Evolutionary conservation across 192 early-diverging fungal genomes (phyloP).

Genomic region (Glomus cerebriforme): DNA sequence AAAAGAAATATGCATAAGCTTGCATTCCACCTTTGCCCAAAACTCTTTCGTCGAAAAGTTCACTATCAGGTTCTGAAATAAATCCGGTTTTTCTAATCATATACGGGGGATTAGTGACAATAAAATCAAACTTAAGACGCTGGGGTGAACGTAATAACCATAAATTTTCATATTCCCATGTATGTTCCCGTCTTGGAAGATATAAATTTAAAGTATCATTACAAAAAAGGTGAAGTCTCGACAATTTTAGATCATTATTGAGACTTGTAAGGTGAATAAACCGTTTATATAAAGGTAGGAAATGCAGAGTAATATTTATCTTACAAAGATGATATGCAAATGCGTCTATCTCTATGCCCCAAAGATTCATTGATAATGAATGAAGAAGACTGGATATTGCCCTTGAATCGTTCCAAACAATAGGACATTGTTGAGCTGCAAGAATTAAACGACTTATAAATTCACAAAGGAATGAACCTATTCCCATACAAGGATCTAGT

Average conservation of each 20-base stretch:
- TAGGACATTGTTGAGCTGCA: conserved; percentile 30
- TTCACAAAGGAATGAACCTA: conserved; percentile 55
- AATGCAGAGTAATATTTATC: conserved; percentile 50
- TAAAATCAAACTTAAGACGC: conserved; percentile 52
- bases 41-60: conserved; percentile 51
- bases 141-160: conserved; percentile 41
- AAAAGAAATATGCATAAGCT: conserved; percentile 62
- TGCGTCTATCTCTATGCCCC: conserved; percentile 61
- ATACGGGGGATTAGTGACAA: conserved; percentile 65
- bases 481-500: conserved; percentile 61
- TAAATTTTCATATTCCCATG: conserved; percentile 50
- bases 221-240: conserved; percentile 49
- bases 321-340: conserved; percentile 54
- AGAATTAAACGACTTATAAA: conserved; percentile 45
- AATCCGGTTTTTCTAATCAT: conserved; percentile 62
- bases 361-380: conserved; percentile 47
- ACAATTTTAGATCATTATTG: conserved; percentile 25
- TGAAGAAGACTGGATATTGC: conserved; percentile 37
- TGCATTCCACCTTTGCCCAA: conserved; percentile 56
- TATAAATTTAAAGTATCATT: conserved; percentile 56
- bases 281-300: conserved; percentile 51
- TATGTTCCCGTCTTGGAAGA: conserved; percentile 34
- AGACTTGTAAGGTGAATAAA: background rate
- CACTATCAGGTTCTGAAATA: conserved; percentile 50
- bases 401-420: conserved; percentile 44